Base-by-base conservation (phyloP, 2,329 filamentous ascomycete genomes). In the Amylocarpus encephaloides region DNA sequence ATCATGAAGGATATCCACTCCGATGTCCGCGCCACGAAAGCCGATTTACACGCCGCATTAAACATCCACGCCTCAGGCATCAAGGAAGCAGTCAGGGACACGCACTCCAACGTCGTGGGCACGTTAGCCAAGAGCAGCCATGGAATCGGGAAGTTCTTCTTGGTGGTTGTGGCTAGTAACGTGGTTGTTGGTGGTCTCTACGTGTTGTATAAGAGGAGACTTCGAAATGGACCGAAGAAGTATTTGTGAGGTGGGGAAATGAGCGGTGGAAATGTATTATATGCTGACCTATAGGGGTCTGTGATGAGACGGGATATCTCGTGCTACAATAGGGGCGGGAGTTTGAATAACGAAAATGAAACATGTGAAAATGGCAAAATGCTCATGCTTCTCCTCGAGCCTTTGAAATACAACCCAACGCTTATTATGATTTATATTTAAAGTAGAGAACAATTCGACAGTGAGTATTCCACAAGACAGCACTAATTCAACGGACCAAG, bases 21-120 rank as follows among this genome's bases (percentile, higher is more conserved):
- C 51, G 80, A 85, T 61, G 69, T 85, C 46, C 73, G 74, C 59
- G 72, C 71, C 55, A 71, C 86, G 67, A 71, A 79, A 71, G 67
- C 66, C 69, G 73, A 83, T 64, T 36, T 65, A 6, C 64, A 65
- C 46, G 52, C 58, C 34, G 51, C 57, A 4, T 42, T 66, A 1
- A 56, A 63, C 33, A 32, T 32, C 32, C 58, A 65, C 36, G 53
- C 59, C 1, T 43, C 56, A 5, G 52, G 56, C 13, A 30, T 66
- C 15, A 61, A 56, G 30, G 42, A 22, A 5, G 53, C 57, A 36
- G 62, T 63, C 0, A 51, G 53, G 10, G 52, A 59, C 30, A 60
- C 49, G 18, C 62, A 65, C 48, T 46, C 48, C 15, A 55, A 45
- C 19, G 44, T 56, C 16, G 29, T 50, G 3, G 47, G 47, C 15